A percentile compares a stretch with the other conserved stretches of the same genome.
Conservation (phyloP, 2,329 filamentous ascomycete species). For the Colletotrichum sp. region DNA sequence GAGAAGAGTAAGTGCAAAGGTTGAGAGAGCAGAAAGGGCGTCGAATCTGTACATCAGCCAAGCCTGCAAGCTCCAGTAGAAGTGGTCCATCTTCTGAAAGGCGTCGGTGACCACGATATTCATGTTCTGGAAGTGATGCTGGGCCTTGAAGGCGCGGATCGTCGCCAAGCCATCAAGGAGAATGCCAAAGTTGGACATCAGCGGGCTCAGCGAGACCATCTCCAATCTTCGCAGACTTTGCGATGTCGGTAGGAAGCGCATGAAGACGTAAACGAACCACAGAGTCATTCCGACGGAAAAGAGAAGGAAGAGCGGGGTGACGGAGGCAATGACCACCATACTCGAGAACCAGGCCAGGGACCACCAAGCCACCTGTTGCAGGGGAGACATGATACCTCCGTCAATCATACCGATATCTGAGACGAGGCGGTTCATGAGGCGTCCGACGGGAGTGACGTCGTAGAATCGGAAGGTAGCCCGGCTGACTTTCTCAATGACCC, state of each 20-base stretch:
- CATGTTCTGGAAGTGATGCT: conserved; percentile 78
- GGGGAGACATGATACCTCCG: conserved; percentile 78
- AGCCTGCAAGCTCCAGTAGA: conserved; percentile 88
- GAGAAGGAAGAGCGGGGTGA: conserved; percentile 77
- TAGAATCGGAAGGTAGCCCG: conserved; percentile 88
- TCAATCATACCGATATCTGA: conserved; percentile 91
- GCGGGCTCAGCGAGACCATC: conserved; percentile 85
- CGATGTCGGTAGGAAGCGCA: conserved; percentile 79
- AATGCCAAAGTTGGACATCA: conserved; percentile 93
- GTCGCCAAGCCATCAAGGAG: conserved; percentile 86
- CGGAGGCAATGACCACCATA: conserved; percentile 77
- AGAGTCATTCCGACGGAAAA: conserved; percentile 73
- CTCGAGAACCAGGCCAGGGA: conserved; percentile 74
- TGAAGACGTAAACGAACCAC: conserved; percentile 76
- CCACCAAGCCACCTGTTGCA: conserved; percentile 74
- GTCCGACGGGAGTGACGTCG: conserved; percentile 86
- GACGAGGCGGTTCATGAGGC: conserved; percentile 90
- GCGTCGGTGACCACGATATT: conserved; percentile 83
- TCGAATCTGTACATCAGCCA: conserved; percentile 87
- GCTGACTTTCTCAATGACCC: conserved; percentile 75
- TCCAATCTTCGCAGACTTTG: conserved; percentile 84
- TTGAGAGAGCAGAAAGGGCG: conserved; percentile 72
- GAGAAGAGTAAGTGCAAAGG: conserved; percentile 74
- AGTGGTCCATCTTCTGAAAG: conserved; percentile 95
- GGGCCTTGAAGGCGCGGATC: conserved; percentile 81